A percentile compares a stretch with the other conserved stretches of the same genome.
Evolutionary conservation across 2,329 filamentous ascomycete genomes (phyloP).

Genomic region (Colletotrichum ledebouriae): DNA sequence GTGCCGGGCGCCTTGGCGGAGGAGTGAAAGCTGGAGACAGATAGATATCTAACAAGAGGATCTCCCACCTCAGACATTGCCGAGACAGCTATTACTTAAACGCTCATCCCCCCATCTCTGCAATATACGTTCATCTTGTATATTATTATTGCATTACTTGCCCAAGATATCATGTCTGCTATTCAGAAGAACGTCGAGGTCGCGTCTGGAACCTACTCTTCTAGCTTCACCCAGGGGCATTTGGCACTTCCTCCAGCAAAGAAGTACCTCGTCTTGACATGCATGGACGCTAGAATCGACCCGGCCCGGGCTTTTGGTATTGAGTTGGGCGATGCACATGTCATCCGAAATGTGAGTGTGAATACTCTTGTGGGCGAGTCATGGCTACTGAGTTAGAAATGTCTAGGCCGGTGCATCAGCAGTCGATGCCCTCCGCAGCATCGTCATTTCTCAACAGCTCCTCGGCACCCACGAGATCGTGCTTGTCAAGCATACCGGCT

Average conservation of each 20-base stretch:
- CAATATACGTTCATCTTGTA: not conserved
- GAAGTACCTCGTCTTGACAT: conserved; percentile 76
- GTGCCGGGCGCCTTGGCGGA: not conserved
- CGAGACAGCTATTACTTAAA: conserved; percentile 5
- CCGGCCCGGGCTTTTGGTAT: conserved; percentile 78
- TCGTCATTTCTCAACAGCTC: conserved; percentile 84
- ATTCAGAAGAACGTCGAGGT: conserved; percentile 41
- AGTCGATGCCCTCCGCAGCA: conserved; percentile 77
- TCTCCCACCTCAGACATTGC: conserved; percentile 11
- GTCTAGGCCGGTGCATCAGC: conserved; percentile 72
- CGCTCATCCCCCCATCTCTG: not conserved
- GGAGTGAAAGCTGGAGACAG: conserved; percentile 8
- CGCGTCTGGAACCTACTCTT: conserved; percentile 39
- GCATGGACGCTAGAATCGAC: conserved; percentile 85
- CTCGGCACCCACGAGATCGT: conserved; percentile 82
- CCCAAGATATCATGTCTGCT: conserved; percentile 28
- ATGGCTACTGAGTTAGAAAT: conserved; percentile 2
- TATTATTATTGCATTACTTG: not conserved
- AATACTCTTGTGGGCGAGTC: too few relatives aligned
- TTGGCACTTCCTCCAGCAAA: conserved; percentile 78
- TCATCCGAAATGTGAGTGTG: conserved; percentile 74
- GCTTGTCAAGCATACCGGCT: conserved; percentile 80
- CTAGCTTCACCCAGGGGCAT: conserved; percentile 72
- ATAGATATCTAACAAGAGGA: conserved; percentile 19
- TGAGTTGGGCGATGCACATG: conserved; percentile 80